A percentile compares a stretch with the other conserved stretches of the same genome.
phyloP scores from a whole-genome alignment of 2,329 filamentous ascomycete species.

The Pseudogymnoascus sp. region DNA sequence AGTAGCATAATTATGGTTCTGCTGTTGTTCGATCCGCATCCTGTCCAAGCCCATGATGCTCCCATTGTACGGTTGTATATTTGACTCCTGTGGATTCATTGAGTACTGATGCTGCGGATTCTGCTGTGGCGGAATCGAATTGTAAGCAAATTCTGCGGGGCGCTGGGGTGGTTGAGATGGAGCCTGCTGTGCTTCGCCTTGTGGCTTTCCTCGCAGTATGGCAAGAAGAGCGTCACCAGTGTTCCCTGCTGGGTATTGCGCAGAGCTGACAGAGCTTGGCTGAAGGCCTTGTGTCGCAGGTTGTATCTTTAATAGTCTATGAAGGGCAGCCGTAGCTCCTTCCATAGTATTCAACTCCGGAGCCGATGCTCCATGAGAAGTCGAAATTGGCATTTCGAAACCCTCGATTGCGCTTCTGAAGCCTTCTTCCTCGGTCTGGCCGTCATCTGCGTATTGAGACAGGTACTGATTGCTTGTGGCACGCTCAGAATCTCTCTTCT shows the following conservation, averaged over 20 bases:
- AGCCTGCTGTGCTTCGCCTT: constrained; percentile 13
- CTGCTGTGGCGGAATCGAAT: background rate
- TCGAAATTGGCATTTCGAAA: background rate
- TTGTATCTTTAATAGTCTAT: constrained; percentile 48
- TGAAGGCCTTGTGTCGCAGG: constrained; percentile 45
- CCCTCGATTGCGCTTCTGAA: constrained; percentile 7
- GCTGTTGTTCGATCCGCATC: background rate
- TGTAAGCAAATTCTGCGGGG: background rate
- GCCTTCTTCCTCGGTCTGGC: constrained; percentile 53
- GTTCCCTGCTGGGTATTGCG: constrained; percentile 23
- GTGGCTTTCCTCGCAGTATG: constrained; percentile 37
- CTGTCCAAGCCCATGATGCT: background rate
- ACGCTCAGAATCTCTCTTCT: constrained; percentile 57
- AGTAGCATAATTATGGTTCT: background rate
- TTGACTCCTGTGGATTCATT: background rate
- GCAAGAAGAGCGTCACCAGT: constrained; percentile 44
- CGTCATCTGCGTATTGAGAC: constrained; percentile 44
- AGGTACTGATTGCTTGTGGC: constrained; percentile 35
- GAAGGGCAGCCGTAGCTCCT: constrained; percentile 42
- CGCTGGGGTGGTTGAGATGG: background rate
- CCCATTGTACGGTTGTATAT: background rate
- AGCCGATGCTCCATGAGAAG: constrained; percentile 8
- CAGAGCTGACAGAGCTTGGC: constrained; percentile 15
- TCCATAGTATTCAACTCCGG: constrained; percentile 37
- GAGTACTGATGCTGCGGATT: background rate